Percentiles rank a stretch among this genome's conserved stretches.
These are phyloP conservation scores for Amyloporia xantha DNA, from an alignment of 768 basidiomycete genomes.

Conservation along the genomic window DNA sequence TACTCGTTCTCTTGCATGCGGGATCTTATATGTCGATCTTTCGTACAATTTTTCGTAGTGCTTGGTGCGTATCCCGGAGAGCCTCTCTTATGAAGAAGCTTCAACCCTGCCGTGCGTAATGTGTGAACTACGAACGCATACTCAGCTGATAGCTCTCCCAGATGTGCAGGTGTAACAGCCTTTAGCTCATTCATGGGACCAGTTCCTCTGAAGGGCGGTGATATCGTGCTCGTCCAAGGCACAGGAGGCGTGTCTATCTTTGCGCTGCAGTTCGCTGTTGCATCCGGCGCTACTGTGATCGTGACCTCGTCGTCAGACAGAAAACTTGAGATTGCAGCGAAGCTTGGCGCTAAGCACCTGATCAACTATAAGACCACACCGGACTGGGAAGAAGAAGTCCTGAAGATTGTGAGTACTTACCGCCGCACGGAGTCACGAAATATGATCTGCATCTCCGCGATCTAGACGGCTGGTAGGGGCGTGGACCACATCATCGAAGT, in stretches of 20 bases:
- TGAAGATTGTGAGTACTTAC: conserved; percentile 31
- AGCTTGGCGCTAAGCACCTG: conserved; percentile 49
- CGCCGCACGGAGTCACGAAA: not conserved
- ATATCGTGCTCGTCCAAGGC: conserved; percentile 48
- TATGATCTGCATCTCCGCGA: too few relatives aligned
- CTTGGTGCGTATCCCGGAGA: conserved; percentile 46
- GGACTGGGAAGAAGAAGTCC: conserved; percentile 51
- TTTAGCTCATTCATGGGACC: conserved; percentile 51
- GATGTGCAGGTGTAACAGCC: conserved; percentile 56
- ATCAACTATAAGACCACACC: conserved; percentile 57
- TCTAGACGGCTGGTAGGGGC: conserved; percentile 25
- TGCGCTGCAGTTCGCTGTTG: conserved; percentile 52
- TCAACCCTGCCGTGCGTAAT: conserved; percentile 50
- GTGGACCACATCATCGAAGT: conserved; percentile 42
- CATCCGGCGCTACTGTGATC: conserved; percentile 57
- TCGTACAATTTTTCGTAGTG: conserved; percentile 17
- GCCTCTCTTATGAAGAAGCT: conserved; percentile 59
- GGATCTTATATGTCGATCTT: not conserved
- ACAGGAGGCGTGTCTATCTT: conserved; percentile 55
- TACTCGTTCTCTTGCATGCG: not conserved
- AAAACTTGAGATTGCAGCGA: conserved; percentile 46
- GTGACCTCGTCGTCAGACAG: conserved; percentile 60
- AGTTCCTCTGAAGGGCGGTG: conserved; percentile 47
- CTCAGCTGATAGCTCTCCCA: conserved; percentile 11
- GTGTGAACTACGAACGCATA: not conserved